These are phyloP conservation scores for Carex scoparia DNA, from an alignment of 176 grass and related monocot species.

Conservation along the genomic window DNA sequence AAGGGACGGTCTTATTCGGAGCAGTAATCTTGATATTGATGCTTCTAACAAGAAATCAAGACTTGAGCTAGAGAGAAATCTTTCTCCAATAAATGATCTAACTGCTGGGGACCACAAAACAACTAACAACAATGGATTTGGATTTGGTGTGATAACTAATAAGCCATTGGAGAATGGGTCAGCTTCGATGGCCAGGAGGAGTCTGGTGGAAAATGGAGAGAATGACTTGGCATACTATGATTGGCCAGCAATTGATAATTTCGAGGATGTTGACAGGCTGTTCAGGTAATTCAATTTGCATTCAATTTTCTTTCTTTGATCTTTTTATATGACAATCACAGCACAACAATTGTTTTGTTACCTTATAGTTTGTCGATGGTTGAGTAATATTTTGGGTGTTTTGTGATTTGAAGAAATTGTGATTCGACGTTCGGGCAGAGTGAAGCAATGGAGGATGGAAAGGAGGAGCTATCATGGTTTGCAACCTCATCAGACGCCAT, in stretches of 20 bases:
- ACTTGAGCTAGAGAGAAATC: background rate
- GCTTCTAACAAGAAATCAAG: constrained; percentile 19
- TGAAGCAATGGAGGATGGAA: constrained; percentile 36
- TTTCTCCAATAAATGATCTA: background rate
- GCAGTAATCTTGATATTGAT: constrained; percentile 12
- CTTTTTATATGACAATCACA: background rate
- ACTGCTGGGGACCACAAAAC: background rate
- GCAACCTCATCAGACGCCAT: constrained; percentile 55
- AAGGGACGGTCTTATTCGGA: constrained; percentile 1
- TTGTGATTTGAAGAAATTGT: constrained; percentile 42
- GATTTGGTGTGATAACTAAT: constrained; percentile 12
- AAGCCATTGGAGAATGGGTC: constrained; percentile 11
- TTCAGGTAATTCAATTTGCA: constrained; percentile 66
- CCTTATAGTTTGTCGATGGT: background rate
- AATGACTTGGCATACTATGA: constrained; percentile 79
- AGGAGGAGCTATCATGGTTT: constrained; percentile 69
- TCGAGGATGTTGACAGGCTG: constrained; percentile 76
- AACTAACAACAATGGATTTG: constrained; percentile 18
- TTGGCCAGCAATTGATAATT: constrained; percentile 87
- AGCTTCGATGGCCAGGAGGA: background rate
- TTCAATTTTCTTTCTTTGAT: constrained; percentile 3
- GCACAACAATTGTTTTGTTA: background rate
- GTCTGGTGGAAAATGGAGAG: constrained; percentile 22
- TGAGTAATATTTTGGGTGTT: background rate
- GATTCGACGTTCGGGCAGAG: constrained; percentile 64